Conservation (phyloP, 306 rosid species). For the Citrullus colocynthis region DNA sequence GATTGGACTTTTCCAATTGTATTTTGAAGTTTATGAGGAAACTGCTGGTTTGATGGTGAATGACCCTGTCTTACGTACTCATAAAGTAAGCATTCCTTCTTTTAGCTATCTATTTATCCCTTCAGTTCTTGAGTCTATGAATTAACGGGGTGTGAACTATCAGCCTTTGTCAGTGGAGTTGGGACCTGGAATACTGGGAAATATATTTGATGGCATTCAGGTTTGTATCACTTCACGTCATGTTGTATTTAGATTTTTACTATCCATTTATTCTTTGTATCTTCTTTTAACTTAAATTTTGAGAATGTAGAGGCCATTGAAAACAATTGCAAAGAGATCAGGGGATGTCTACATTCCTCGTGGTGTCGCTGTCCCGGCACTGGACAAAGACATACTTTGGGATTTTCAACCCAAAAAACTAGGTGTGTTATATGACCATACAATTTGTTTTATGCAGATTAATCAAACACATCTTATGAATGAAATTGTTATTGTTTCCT, state of each 20-base stretch:
- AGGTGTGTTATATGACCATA: conserved; percentile 26
- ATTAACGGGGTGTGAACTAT: conserved; percentile 11
- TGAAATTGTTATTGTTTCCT: too few species aligned
- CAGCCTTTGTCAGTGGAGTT: conserved; percentile 99
- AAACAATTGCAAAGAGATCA: conserved; percentile 85
- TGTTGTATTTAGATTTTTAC: background rate
- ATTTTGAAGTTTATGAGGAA: conserved; percentile 85
- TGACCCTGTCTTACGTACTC: conserved; percentile 95
- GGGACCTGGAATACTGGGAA: conserved; percentile 98
- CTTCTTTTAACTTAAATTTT: background rate
- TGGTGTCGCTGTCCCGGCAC: conserved; percentile 95
- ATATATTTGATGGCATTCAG: conserved; percentile 98
- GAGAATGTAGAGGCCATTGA: conserved; percentile 72
- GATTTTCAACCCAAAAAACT: conserved; percentile 86
- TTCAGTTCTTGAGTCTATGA: conserved; percentile 10
- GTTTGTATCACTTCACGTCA: conserved; percentile 25
- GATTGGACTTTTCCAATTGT: conserved; percentile 4
- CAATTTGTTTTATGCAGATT: background rate
- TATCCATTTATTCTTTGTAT: background rate
- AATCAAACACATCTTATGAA: too few species aligned
- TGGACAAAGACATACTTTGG: conserved; percentile 92
- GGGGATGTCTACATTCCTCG: conserved; percentile 99
- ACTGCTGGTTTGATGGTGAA: conserved; percentile 93
- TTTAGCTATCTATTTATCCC: background rate
- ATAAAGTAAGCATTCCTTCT: conserved; percentile 38